Evolutionary conservation across 2,329 filamentous ascomycete species (phyloP), one percentile per base, ranked within the genome.

Genomic region (Colletotrichum abscissum): DNA sequence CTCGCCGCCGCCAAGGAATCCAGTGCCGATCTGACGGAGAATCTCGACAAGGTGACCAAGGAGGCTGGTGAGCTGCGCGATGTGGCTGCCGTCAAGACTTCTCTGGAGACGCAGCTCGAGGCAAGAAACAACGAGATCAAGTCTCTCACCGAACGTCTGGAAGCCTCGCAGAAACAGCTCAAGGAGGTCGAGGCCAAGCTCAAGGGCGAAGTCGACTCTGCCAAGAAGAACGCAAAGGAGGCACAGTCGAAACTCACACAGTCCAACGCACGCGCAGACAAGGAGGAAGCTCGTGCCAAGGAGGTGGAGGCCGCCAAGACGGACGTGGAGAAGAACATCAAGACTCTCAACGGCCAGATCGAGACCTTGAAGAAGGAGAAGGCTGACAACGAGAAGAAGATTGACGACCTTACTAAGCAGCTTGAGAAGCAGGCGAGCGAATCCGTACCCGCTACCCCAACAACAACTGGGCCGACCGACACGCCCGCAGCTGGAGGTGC

Each of bases 1-100:
- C 86, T 98, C 5, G 88, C 90, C 2, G 89, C 91, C 14, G 91
- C 92, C 11, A 91, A 93, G 76, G 93, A 97, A 78, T 93, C 92
- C 56, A 91, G 90, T 54, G 84, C 90, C 72, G 88, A 89, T n/a
- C 88, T 95, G 77, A 89, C 90, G 1, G 86, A 90, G 78, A 93
- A 88, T 69, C 83, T 95, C 2, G 93, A 95, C 79, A 89, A 88
- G 63, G 89, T 92, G 0, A 92, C 91, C 1, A 86, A 89, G 14
- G 91, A 94, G 77, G 83, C 95, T 7, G 88, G 76, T 72, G 85
- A 88, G 73, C 81, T 82, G 24, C 85, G 82, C 9, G 85, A 87
- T 63, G 79, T 81, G 11, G 77, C 78, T 19, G 81, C 82, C 3
- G 79, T 81, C 1, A 82, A 86, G 46, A 84, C 85, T 4, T 85